These are phyloP conservation scores for Macaranga tanarius DNA, from an alignment of 441 rosid species.

Conservation along the genomic window DNA sequence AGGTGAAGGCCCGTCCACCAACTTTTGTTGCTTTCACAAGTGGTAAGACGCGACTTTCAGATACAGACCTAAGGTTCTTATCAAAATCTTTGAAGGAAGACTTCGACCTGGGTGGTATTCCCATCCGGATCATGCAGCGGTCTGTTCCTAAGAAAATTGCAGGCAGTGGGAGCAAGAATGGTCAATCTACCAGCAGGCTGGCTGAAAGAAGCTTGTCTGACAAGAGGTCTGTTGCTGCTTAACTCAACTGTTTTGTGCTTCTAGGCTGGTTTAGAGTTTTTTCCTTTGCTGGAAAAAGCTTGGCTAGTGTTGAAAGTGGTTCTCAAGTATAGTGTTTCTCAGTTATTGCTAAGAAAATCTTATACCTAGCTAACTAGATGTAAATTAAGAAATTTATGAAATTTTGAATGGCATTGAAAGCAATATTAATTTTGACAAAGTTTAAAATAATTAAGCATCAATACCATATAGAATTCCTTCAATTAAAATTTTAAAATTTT, in stretches of 20 bases:
- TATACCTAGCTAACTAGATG: background rate
- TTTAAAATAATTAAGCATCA: no score
- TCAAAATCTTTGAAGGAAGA: slow-evolving; percentile 90
- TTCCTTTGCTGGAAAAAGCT: background rate
- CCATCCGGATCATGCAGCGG: slow-evolving; percentile 82
- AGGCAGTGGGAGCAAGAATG: slow-evolving; percentile 29
- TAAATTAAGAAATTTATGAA: background rate
- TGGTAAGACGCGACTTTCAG: slow-evolving; percentile 61
- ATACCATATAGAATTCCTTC: no score
- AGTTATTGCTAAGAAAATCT: background rate
- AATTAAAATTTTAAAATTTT: no score
- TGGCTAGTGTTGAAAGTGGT: background rate
- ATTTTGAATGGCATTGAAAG: background rate
- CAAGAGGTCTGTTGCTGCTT: slow-evolving; percentile 46
- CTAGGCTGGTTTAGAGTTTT: background rate
- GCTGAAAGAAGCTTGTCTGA: slow-evolving; percentile 49
- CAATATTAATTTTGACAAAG: no score
- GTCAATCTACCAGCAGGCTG: slow-evolving; percentile 25
- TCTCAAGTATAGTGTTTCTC: background rate
- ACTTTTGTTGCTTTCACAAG: slow-evolving; percentile 85
- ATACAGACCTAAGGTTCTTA: slow-evolving; percentile 72
- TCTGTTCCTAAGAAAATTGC: slow-evolving; percentile 34
- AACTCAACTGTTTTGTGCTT: slow-evolving; percentile 3
- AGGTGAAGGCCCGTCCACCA: slow-evolving; percentile 96
- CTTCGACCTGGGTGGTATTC: slow-evolving; percentile 86